A percentile compares a stretch with the other conserved stretches of the same genome.
phyloP scores from a whole-genome alignment of 441 rosid species.

The Mallotus japonicus region DNA sequence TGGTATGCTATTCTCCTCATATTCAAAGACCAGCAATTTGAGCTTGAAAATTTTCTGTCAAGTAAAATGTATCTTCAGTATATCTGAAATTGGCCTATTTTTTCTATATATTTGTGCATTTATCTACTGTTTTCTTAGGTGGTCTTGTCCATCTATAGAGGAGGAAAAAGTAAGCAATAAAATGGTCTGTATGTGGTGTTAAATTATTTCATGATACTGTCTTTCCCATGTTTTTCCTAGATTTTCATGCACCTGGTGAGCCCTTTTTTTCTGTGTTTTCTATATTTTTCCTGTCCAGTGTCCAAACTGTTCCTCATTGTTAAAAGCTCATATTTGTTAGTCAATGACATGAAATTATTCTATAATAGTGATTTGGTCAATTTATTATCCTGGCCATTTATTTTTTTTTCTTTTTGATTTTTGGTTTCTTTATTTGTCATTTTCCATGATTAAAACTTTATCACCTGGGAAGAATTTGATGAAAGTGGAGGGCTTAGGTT shows the following conservation, averaged over 20 bases:
- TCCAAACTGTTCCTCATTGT: background rate
- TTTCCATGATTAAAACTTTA: background rate
- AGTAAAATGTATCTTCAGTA: background rate
- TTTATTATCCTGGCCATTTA: background rate
- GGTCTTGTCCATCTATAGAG: background rate
- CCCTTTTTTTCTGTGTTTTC: too few relatives aligned
- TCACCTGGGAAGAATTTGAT: background rate
- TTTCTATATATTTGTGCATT: background rate
- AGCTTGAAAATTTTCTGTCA: background rate
- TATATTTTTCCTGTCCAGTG: background rate
- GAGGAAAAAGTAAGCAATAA: too few relatives aligned
- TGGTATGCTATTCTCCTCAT: slow-evolving; percentile 52
- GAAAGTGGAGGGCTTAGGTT: background rate
- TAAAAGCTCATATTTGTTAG: background rate
- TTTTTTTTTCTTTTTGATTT: background rate
- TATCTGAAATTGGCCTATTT: background rate
- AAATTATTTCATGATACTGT: background rate
- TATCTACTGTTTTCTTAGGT: background rate
- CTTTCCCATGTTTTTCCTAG: background rate
- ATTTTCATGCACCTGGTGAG: too few relatives aligned
- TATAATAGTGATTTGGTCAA: background rate
- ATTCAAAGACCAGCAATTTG: slow-evolving; percentile 12
- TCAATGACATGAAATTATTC: background rate
- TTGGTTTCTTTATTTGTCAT: background rate
- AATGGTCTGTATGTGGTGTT: too few relatives aligned